Evolutionary conservation across 2,329 filamentous ascomycete genomes (phyloP), one percentile per base, ranked within the genome.

Genomic region (Monilinia fructigena): DNA sequence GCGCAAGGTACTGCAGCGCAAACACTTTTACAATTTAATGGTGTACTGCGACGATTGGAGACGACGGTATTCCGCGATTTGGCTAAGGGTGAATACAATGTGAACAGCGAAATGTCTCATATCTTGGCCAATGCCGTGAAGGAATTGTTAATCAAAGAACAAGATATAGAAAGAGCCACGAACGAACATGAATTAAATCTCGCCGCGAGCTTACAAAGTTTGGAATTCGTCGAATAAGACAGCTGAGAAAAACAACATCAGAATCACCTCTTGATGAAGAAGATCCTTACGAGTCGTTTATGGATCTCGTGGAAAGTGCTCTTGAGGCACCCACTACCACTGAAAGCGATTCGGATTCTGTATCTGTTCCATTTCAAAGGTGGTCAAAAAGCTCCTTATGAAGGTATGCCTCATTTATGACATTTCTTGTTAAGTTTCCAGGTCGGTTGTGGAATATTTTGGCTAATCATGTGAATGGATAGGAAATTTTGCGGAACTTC

Each of bases 1-100:
- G 31, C 20, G 31, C 45, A 50, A 18, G 58, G 58, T 4, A 18
- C 20, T 23, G 56, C 64, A 10, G 48, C 50, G 20, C 55, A 40
- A 16, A 66, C 38, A 26, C 8, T 66, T 3, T n/a, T 66, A 40
- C 14, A 12, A 40, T 66, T 66, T n/a, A 40, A 40, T 6, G 48
- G 48, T 2, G 23, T 58, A 23, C 31, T 66, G 23, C 52, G 47
- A 55, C 48, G 50, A 18, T 48, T 38, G 16, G 58, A 61, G n/a
- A 20, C 38, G 4, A 20, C 1, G 10, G n/a, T 5, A 4, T 50
- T 61, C 2, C n/a, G 23, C n/a, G 45, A 61, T 14, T 26, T 61
- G 28, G 45, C 45, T 35, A 55, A 42, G 26, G 38, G 60, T 10
- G 18, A 55, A 55, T 63, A 63, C 50, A 18, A n/a, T n/a, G 35